phyloP scores from a whole-genome alignment of 768 basidiomycete species.

The Rhodotorula diobovata region DNA sequence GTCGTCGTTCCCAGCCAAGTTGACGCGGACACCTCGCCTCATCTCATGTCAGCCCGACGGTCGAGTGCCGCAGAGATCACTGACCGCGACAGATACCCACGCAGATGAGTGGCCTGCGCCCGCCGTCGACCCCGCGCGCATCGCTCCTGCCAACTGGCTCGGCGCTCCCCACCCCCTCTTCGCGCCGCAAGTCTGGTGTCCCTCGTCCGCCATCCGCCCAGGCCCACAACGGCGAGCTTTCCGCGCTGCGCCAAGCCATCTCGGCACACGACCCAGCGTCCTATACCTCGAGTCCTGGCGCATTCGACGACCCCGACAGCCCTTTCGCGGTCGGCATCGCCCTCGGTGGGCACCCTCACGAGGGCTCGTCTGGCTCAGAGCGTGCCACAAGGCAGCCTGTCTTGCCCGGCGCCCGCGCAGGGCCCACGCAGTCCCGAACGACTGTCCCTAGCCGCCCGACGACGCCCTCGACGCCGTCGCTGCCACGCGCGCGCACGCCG shows the following conservation, averaged over 20 bases:
- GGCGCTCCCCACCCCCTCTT: constrained; percentile 9
- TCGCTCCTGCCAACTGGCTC: constrained; percentile 1
- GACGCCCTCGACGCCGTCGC: constrained; percentile 19
- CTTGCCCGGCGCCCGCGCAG: constrained; percentile 8
- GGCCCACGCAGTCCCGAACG: neutral
- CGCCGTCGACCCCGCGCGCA: constrained; percentile 28
- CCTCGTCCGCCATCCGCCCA: neutral
- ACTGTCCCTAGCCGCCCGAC: neutral
- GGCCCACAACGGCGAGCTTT: constrained; percentile 4
- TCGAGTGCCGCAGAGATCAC: neutral
- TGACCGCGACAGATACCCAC: neutral
- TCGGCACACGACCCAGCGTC: constrained; percentile 19
- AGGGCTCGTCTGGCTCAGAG: neutral
- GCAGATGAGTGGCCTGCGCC: constrained; percentile 21
- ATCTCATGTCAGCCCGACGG: no score
- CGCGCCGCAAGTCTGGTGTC: constrained; percentile 18
- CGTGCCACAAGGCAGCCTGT: constrained; percentile 10
- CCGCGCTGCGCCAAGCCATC: constrained; percentile 21
- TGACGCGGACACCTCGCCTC: no score
- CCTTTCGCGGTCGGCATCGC: constrained; percentile 6
- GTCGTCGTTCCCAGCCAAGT: no score
- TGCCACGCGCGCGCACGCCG: constrained; percentile 14
- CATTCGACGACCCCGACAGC: neutral
- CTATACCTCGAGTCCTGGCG: constrained; percentile 7
- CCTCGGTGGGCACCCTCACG: neutral